Evolutionary conservation across 75 land plant species (phyloP).

Genomic region (Picea sitchensis): DNA sequence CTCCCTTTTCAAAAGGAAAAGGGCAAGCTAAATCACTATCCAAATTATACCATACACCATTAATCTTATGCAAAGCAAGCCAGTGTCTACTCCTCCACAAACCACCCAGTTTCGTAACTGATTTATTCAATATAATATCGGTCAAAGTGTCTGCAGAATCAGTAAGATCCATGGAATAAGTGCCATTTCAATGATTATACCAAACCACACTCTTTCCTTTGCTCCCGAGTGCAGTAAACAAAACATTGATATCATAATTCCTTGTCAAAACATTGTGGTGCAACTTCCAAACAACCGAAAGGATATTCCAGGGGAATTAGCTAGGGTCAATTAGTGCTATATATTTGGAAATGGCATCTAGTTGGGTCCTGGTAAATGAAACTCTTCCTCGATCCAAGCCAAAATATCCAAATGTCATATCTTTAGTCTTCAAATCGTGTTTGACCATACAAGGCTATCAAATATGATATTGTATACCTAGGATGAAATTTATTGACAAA

Average conservation of each 20-base stretch:
- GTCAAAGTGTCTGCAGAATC: no score
- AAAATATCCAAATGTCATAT: no score
- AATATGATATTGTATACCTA: no score
- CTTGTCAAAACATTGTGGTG: constrained; percentile 75
- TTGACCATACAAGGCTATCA: background rate
- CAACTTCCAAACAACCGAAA: constrained; percentile 65
- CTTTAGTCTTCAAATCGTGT: background rate
- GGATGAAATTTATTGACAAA: background rate
- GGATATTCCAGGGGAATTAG: constrained; percentile 34
- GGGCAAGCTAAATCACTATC: no score
- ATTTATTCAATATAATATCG: no score
- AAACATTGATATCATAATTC: constrained; percentile 88
- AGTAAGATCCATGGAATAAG: no score
- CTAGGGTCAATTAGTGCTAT: constrained; percentile 23
- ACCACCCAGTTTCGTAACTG: no score
- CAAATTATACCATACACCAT: no score
- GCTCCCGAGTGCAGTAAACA: constrained; percentile 58
- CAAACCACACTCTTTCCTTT: background rate
- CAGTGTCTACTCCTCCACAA: no score
- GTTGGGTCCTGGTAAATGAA: constrained; percentile 46
- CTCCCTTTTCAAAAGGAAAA: no score
- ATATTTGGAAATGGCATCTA: constrained; percentile 46
- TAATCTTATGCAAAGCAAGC: no score
- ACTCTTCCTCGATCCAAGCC: constrained; percentile 23
- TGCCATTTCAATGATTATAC: no score